A percentile compares a stretch with the other conserved stretches of the same genome.
phyloP scores from a whole-genome alignment of 441 rosid genomes.

The Bocquillonia castaneifolia region DNA sequence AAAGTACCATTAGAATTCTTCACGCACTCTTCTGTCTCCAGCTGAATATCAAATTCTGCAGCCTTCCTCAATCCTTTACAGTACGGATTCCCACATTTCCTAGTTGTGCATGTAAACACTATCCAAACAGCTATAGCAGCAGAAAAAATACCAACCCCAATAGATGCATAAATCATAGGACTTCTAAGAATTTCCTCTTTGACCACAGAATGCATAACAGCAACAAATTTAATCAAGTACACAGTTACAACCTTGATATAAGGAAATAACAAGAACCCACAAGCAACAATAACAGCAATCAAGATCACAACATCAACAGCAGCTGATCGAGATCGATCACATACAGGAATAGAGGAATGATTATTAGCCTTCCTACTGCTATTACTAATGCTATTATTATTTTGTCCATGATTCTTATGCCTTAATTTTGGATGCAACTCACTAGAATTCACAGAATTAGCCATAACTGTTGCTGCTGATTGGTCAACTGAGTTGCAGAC shows the following conservation, averaged over 20 bases:
- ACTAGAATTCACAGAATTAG: constrained; percentile 43
- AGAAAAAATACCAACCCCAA: constrained; percentile 55
- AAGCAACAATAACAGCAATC: constrained; percentile 65
- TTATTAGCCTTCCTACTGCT: constrained; percentile 30
- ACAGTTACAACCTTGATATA: constrained; percentile 42
- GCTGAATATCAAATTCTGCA: constrained; percentile 80
- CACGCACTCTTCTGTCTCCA: constrained; percentile 83
- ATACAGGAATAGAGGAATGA: constrained; percentile 39
- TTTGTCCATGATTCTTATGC: constrained; percentile 28
- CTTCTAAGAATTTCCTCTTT: constrained; percentile 58
- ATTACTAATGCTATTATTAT: constrained; percentile 26
- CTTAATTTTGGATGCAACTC: constrained; percentile 39
- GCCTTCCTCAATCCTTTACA: constrained; percentile 81
- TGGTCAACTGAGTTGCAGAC: constrained; percentile 70
- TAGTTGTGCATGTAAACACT: constrained; percentile 47
- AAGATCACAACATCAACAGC: constrained; percentile 63
- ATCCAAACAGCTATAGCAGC: constrained; percentile 62
- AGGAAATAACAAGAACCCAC: constrained; percentile 73
- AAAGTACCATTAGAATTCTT: constrained; percentile 42
- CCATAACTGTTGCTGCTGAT: constrained; percentile 46
- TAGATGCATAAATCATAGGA: constrained; percentile 61
- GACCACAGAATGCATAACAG: constrained; percentile 38
- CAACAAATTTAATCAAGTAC: constrained; percentile 36
- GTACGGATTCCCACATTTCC: constrained; percentile 74
- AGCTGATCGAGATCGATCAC: constrained; percentile 66